Evolutionary conservation across 108 stramenopile genomes (phyloP), one percentile per base, ranked within the genome.

Genomic region (Skeletonema costatum): DNA sequence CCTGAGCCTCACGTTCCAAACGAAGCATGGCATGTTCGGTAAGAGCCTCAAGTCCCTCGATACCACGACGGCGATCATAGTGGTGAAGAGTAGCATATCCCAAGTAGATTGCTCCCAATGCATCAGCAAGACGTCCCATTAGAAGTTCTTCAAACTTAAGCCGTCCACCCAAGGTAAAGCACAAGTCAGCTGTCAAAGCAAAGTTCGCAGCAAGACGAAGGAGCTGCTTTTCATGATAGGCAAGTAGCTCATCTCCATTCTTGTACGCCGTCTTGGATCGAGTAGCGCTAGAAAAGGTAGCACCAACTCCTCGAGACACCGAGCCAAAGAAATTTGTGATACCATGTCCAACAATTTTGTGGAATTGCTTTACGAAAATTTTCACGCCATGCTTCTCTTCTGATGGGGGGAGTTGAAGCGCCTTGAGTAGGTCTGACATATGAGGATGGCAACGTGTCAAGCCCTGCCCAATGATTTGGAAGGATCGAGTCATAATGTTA

Each of bases 401-500:
- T 59, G 90, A 86, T 59, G 91, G 77, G 25, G 97, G 94, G 41
- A 91, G 75, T 84, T 99, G 96, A 56, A 99, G 83, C 10, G 96
- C 85, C 41, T 88, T 84, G 67, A 99, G 92, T 61, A 99, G 76
- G 71, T 97, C 96, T 25, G 96, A 83, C 90, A 99, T 97, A 80
- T 99, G 97, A 14, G 98, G 98, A 77, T 99, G 98, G 68, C 97
- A 96, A 56, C 98, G 90, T 48, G 96, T 99, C 75, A 99, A 87
- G 66, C 98, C 98, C 82, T 99, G 98, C 39, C 98, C 98, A 84
- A 98, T 98, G 65, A 97, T 96, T 87, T 98, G 97, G 76, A 99
- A 97, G 29, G 95, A 96, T 16, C 98, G 90, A 56, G 98, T 99
- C 93, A 99, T 95, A 50, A 97, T 98, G 85, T 99, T 99, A 58